Conservation (phyloP, 2,329 filamentous ascomycete genomes). For the Cladophialophora chaetospira region DNA sequence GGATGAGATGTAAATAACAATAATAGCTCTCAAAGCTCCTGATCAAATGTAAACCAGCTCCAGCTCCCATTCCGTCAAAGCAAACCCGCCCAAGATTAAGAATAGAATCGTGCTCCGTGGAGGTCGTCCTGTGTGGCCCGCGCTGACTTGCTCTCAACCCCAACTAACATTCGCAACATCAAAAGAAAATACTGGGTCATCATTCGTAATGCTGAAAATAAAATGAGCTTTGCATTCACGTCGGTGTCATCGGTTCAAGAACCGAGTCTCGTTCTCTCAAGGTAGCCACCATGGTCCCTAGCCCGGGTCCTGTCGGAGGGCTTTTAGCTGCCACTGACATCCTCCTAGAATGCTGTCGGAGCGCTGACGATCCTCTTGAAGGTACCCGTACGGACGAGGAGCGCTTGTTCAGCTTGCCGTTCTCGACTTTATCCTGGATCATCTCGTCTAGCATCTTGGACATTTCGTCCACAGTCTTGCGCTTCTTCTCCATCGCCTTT, state of each 20-base stretch:
- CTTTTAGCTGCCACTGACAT: slow-evolving; percentile 21
- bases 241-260: slow-evolving; percentile 22
- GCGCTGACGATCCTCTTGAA: slow-evolving; percentile 30
- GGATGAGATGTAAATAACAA: background rate
- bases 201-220: slow-evolving; percentile 28
- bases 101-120: slow-evolving; percentile 14
- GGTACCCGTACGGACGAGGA: slow-evolving; percentile 66
- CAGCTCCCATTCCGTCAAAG: slow-evolving; percentile 1
- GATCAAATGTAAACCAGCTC: slow-evolving; percentile 1
- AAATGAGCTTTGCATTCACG: slow-evolving; percentile 19
- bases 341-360: slow-evolving; percentile 37
- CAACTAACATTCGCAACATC: background rate
- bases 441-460: slow-evolving; percentile 92
- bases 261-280: slow-evolving; percentile 30
- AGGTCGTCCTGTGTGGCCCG: slow-evolving; percentile 12
- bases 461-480: slow-evolving; percentile 84
- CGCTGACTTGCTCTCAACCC: background rate
- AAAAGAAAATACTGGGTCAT: slow-evolving; percentile 22
- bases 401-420: slow-evolving; percentile 67
- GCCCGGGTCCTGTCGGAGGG: slow-evolving; percentile 23
- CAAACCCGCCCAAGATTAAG: slow-evolving; percentile 10
- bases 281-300: slow-evolving; percentile 35
- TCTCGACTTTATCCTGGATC: slow-evolving; percentile 85
- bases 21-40: slow-evolving; percentile 11
- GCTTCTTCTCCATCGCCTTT: slow-evolving; percentile 53